Percentiles rank a stretch among this genome's conserved stretches.
Conservation (phyloP, 78 protist genomes). For the Dictyostelium intermedium region DNA sequence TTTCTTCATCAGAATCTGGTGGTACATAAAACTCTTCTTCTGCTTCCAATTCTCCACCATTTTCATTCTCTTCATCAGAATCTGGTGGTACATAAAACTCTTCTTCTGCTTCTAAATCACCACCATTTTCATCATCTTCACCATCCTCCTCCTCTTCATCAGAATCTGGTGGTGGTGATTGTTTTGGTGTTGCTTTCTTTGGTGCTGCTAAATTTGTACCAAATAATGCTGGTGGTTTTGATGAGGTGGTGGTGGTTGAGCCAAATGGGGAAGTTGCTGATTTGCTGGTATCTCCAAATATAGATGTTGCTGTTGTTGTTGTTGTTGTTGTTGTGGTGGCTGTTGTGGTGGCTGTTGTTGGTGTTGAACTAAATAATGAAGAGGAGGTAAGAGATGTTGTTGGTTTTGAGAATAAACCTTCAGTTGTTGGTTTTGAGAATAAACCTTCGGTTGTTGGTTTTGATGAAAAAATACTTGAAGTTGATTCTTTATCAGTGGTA, state of each 20-base stretch:
- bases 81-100: not conserved
- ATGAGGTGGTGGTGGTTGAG: not conserved
- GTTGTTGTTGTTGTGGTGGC: not conserved
- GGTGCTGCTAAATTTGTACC: not conserved
- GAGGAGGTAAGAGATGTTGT: not conserved
- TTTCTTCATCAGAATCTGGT: not conserved
- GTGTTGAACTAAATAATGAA: not conserved
- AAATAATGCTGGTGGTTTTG: not conserved
- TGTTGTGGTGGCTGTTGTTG: not conserved
- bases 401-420: slow-evolving; percentile 14
- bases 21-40: not conserved
- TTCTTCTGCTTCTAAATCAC: not conserved
- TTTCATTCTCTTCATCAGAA: not conserved
- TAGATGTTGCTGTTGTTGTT: not conserved
- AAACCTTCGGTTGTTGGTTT: not conserved
- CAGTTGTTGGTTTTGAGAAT: slow-evolving; percentile 18
- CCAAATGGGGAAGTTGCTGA: not conserved
- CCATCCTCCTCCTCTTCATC: not conserved
- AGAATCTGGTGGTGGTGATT: not conserved
- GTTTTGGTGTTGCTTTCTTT: not conserved
- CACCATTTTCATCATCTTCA: not conserved
- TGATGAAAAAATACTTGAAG: not conserved
- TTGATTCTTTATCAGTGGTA: not conserved
- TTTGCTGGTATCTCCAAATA: not conserved
- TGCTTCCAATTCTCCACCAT: not conserved